These are phyloP conservation scores for Brasilioporus rufonigricans DNA, from an alignment of 768 basidiomycete species.

Conservation along the genomic window DNA sequence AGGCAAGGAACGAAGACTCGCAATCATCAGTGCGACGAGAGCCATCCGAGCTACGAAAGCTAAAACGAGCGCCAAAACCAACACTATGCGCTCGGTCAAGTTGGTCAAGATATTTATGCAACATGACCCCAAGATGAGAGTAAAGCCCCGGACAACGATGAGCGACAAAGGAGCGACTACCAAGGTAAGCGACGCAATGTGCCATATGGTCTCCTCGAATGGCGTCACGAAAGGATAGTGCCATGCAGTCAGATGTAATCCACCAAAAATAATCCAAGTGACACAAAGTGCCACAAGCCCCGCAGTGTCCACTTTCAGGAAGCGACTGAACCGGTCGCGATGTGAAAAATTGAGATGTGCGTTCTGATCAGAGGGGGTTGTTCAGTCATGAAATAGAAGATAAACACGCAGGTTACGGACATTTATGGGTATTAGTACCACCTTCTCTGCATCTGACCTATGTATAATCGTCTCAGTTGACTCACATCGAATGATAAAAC, in stretches of 20 bases:
- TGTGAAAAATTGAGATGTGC: not conserved
- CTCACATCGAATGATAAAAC: not conserved
- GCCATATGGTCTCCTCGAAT: not conserved
- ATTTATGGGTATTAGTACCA: not conserved
- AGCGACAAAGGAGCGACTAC: not conserved
- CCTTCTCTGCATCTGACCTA: not conserved
- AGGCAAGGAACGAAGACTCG: not conserved
- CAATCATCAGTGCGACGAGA: slow-evolving; percentile 1
- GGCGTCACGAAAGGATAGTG: not conserved
- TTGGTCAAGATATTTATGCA: not conserved
- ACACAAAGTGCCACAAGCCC: not conserved
- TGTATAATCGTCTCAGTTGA: too few relatives aligned
- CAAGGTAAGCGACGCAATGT: not conserved
- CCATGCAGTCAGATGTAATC: not conserved
- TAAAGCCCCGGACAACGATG: not conserved
- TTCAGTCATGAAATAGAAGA: not conserved
- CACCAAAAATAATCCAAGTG: not conserved
- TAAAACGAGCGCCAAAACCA: not conserved
- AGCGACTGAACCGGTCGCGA: not conserved
- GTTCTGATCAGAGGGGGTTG: not conserved
- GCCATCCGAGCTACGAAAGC: not conserved
- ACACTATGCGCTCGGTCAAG: not conserved
- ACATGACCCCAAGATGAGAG: not conserved
- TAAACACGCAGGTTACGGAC: not conserved
- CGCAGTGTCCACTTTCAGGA: not conserved